A percentile compares a stretch with the other conserved stretches of the same genome.
phyloP scores from a whole-genome alignment of 2,329 filamentous ascomycete species.

The Exophiala sp. region DNA sequence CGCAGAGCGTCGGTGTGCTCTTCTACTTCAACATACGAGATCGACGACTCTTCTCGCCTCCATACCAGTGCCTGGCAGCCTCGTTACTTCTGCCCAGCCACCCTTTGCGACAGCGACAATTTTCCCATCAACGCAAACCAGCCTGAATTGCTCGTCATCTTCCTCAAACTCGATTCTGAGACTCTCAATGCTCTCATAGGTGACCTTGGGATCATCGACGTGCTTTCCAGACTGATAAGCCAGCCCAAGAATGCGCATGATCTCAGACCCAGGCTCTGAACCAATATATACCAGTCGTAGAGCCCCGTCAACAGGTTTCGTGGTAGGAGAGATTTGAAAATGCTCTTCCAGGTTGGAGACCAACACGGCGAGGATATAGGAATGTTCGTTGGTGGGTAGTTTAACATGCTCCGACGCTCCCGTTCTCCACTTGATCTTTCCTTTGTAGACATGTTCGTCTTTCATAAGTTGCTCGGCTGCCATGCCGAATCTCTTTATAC shows the following conservation, averaged over 20 bases:
- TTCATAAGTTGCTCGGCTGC: slow-evolving; percentile 65
- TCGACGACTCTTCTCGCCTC: slow-evolving; percentile 43
- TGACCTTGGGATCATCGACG: slow-evolving; percentile 55
- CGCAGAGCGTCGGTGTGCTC: neutral
- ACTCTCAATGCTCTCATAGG: slow-evolving; percentile 67
- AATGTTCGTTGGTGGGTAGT: slow-evolving; percentile 50
- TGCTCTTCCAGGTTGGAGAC: slow-evolving; percentile 78
- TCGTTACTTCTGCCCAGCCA: slow-evolving; percentile 66
- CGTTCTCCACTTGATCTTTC: slow-evolving; percentile 39
- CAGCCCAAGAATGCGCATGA: slow-evolving; percentile 71
- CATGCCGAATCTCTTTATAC: slow-evolving; percentile 76
- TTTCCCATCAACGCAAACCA: slow-evolving; percentile 87
- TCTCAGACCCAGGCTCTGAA: slow-evolving; percentile 59
- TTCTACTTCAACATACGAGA: slow-evolving; percentile 25
- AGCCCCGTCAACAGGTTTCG: slow-evolving; percentile 65
- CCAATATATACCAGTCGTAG: slow-evolving; percentile 74
- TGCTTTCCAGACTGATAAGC: slow-evolving; percentile 58
- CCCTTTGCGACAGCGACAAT: slow-evolving; percentile 70
- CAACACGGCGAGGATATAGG: slow-evolving; percentile 71
- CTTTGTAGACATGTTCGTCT: slow-evolving; percentile 46
- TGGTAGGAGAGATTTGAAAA: slow-evolving; percentile 76
- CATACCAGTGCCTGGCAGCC: slow-evolving; percentile 32
- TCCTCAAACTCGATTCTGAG: slow-evolving; percentile 66
- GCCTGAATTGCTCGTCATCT: slow-evolving; percentile 69
- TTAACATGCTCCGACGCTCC: slow-evolving; percentile 19